These are phyloP conservation scores for Planoprotostelium fungivorum DNA, from an alignment of 78 protist genomes.

Conservation along the genomic window DNA sequence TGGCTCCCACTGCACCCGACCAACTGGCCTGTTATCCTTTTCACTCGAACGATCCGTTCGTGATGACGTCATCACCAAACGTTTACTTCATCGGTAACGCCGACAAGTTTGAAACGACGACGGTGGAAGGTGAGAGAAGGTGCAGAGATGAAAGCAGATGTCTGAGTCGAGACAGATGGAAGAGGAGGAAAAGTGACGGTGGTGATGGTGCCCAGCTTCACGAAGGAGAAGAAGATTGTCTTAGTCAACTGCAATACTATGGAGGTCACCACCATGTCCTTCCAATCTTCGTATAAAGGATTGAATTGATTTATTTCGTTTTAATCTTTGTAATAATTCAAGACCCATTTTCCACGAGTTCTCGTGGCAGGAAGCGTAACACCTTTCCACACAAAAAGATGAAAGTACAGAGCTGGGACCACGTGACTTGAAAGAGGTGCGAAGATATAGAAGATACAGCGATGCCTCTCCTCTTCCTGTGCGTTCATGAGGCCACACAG, in stretches of 20 bases:
- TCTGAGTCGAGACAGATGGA: not conserved
- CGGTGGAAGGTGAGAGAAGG: slow-evolving; percentile 12
- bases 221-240: not conserved
- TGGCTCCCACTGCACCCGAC: slow-evolving; percentile 62
- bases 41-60: slow-evolving; percentile 42
- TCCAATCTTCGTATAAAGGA: too few species aligned
- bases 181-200: not conserved
- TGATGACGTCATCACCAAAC: slow-evolving; percentile 45
- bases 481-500: too few species aligned
- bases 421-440: too few species aligned
- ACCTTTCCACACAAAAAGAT: too few species aligned
- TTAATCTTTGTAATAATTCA: too few species aligned
- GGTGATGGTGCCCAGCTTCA: not conserved
- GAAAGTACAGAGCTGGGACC: too few species aligned
- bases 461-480: too few species aligned
- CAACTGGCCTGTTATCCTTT: slow-evolving; percentile 27
- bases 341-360: too few species aligned
- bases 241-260: not conserved
- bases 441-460: too few species aligned
- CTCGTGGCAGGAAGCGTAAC: too few species aligned
- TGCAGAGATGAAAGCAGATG: not conserved
- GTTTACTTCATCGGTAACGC: slow-evolving; percentile 43
- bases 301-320: too few species aligned
- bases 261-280: not conserved
- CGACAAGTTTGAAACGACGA: slow-evolving; percentile 19